Evolutionary conservation across 2,329 filamentous ascomycete genomes (phyloP), one percentile per base, ranked within the genome.

Genomic region (Graphilbum sp.): DNA sequence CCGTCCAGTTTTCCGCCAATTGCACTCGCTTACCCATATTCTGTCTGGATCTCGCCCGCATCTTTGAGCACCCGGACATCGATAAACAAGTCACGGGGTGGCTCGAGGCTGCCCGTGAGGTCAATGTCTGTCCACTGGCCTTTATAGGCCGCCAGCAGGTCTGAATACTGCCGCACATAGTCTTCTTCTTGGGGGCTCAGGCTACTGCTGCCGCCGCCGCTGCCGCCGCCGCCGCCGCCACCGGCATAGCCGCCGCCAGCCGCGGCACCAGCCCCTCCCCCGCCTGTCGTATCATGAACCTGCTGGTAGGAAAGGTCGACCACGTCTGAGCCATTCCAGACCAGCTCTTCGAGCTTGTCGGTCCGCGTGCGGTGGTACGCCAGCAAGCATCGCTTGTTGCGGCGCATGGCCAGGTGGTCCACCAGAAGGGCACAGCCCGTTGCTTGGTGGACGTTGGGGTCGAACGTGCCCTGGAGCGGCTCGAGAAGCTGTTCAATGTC

Each of bases 111-210:
- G 24, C 90, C 90, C 3, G 90, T 95, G 39, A 98, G 64, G 58
- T 98, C 90, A 47, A 98, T 81, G 54, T 98, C 90, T 17, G 88
- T 96, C 88, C 88, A 98, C 52, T 94, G 86, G 1, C 90, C 90
- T 56, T 98, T 98, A 59, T 92, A 95, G 2, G 86, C 84, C n/a
- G 88, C 85, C 39, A 98, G 63, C 47, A 98, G 65, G 51, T 98
- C 87, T 46, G 80, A 79, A 53, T 95, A 98, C 52, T 87, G 79
- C 43, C 88, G 71, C 41, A 94, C 82, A 52, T 95, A 98, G 50
- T 96, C 90, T 56, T 95, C 87, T 56, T 98, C 90, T 54, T 96
- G 88, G 0, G 90, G 87, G 50, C 86, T 94, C 42, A 96, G 62
- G 50, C 82, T 88, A 62, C 79, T 88, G 42, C 75, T 75, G 18